Percentiles rank a stretch among this genome's conserved stretches.
Conservation (phyloP, 805 yeast genomes). For the Priceomyces castillae region DNA sequence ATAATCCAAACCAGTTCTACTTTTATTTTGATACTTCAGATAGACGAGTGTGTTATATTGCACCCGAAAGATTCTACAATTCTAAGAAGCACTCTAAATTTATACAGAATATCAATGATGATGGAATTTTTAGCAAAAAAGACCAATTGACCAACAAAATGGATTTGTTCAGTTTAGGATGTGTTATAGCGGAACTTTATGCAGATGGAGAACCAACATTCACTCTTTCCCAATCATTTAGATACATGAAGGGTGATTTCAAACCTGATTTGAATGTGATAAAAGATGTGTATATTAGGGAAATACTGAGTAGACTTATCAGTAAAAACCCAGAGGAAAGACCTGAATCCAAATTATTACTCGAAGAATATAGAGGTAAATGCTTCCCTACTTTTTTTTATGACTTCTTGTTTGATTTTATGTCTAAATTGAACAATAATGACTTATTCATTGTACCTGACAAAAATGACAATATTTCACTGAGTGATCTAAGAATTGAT, state of each 20-base stretch:
- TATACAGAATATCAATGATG: slow-evolving; percentile 21
- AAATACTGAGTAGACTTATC: slow-evolving; percentile 63
- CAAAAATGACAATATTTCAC: slow-evolving; percentile 18
- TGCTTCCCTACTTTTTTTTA: slow-evolving; percentile 71
- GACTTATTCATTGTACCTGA: slow-evolving; percentile 13
- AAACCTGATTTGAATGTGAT: slow-evolving; percentile 61
- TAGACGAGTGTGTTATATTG: slow-evolving; percentile 83
- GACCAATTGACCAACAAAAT: slow-evolving; percentile 51
- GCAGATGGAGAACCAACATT: slow-evolving; percentile 85
- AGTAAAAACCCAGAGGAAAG: slow-evolving; percentile 61
- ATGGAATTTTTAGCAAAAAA: slow-evolving; percentile 19
- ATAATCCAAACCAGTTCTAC: slow-evolving; percentile 87
- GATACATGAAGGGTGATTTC: slow-evolving; percentile 68
- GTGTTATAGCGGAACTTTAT: slow-evolving; percentile 87
- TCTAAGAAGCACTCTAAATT: slow-evolving; percentile 22
- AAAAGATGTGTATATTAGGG: slow-evolving; percentile 47
- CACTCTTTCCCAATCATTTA: slow-evolving; percentile 82
- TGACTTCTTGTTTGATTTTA: slow-evolving; percentile 65
- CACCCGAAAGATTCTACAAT: slow-evolving; percentile 81
- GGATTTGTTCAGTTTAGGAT: slow-evolving; percentile 84
- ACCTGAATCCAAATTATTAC: slow-evolving; percentile 49
- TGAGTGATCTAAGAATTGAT: slow-evolving; percentile 50
- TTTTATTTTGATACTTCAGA: slow-evolving; percentile 91
- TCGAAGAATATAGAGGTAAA: slow-evolving; percentile 46
- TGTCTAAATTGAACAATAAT: slow-evolving; percentile 34